Evolutionary conservation across 139 green algal species (phyloP).

Genomic region (Pseudopediastrum boryanum): DNA sequence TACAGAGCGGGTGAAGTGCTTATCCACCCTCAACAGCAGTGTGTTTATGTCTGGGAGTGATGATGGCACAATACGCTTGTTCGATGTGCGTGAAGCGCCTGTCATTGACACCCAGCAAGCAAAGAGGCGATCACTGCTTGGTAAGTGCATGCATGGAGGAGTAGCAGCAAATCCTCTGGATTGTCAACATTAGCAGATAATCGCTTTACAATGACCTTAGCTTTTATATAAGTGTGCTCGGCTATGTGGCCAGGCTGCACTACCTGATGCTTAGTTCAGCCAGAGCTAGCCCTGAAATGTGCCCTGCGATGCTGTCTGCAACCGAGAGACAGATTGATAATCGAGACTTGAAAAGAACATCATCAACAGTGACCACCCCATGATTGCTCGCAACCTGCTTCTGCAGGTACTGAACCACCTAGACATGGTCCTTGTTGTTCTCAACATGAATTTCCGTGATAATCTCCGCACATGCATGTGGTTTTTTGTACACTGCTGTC

Average conservation of each 20-base stretch:
- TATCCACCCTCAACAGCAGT: slow-evolving; percentile 1
- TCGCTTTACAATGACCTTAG: background rate
- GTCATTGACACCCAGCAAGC: background rate
- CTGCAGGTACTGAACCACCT: background rate
- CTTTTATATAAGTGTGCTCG: background rate
- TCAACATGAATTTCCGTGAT: no score
- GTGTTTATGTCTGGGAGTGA: slow-evolving; percentile 25
- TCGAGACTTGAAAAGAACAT: background rate
- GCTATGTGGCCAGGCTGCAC: background rate
- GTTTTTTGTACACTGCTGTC: no score
- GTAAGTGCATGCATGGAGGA: no score
- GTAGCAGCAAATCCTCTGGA: no score
- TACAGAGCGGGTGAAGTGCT: slow-evolving; percentile 1
- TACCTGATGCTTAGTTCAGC: background rate
- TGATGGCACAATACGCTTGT: slow-evolving; percentile 24
- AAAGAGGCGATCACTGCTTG: background rate
- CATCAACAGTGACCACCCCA: background rate
- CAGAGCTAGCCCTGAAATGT: background rate
- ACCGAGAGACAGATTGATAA: background rate
- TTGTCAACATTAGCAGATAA: background rate
- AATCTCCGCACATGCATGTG: no score
- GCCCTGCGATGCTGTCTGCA: background rate
- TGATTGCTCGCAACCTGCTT: background rate
- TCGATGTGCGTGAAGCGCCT: background rate
- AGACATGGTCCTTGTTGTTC: background rate